Conservation (phyloP, 2,329 filamentous ascomycete species). For the Monilinia fructigena region DNA sequence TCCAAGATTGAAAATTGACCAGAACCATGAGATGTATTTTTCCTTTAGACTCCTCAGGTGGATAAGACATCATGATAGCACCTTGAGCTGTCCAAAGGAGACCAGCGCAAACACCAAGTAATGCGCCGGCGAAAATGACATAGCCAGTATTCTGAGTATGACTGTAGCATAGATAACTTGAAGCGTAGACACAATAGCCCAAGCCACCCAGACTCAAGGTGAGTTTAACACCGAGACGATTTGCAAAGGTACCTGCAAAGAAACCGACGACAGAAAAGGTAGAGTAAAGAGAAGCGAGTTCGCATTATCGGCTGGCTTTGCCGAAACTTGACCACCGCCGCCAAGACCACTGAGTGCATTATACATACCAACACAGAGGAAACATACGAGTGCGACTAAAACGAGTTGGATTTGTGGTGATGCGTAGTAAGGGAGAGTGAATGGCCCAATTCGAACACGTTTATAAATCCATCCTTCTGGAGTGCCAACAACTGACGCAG, state of each 20-base stretch:
- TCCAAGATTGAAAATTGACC: constrained; percentile 90
- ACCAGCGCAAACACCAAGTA: constrained; percentile 74
- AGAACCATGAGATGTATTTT: constrained; percentile 86
- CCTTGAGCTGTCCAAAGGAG: constrained; percentile 79
- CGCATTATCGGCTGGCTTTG: constrained; percentile 46
- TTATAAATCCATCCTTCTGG: constrained; percentile 22
- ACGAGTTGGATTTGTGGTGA: constrained; percentile 69
- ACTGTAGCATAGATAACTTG: constrained; percentile 51
- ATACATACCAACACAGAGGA: constrained; percentile 69
- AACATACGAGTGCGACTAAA: constrained; percentile 67
- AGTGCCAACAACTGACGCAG: neutral
- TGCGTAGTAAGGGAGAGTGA: constrained; percentile 65
- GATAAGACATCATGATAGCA: constrained; percentile 86
- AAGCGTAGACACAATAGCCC: constrained; percentile 70
- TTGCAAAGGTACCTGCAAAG: constrained; percentile 72
- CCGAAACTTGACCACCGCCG: constrained; percentile 52
- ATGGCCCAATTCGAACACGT: constrained; percentile 41
- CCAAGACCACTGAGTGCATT: constrained; percentile 64
- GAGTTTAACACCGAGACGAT: constrained; percentile 66
- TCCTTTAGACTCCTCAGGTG: constrained; percentile 75
- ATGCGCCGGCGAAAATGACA: constrained; percentile 71
- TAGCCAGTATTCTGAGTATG: constrained; percentile 50
- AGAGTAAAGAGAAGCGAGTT: constrained; percentile 47
- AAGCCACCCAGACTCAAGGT: constrained; percentile 69
- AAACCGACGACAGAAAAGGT: constrained; percentile 58